These are phyloP conservation scores for Carex scoparia DNA, from an alignment of 176 grass and related monocot genomes.

Conservation along the genomic window DNA sequence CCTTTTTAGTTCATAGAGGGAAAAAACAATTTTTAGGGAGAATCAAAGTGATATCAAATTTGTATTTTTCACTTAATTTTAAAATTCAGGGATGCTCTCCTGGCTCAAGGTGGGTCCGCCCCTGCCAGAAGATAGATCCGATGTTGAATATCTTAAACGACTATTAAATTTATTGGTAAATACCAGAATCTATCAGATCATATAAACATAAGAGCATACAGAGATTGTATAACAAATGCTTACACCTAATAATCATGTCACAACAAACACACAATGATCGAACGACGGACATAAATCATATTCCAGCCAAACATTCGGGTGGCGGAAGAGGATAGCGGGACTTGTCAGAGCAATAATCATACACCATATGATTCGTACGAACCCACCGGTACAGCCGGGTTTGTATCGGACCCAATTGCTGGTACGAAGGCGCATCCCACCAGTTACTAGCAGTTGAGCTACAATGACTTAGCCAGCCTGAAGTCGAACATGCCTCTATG, in stretches of 20 bases:
- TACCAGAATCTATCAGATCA: not conserved
- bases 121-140: not conserved
- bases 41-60: too few species aligned
- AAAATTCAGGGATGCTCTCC: too few species aligned
- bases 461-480: constrained; percentile 12
- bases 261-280: not conserved
- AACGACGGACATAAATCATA: constrained; percentile 1
- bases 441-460: constrained; percentile 26
- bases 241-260: not conserved
- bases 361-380: constrained; percentile 41
- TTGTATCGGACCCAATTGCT: constrained; percentile 31
- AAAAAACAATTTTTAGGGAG: too few species aligned
- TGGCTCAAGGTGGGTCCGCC: too few species aligned
- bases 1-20: too few species aligned
- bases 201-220: not conserved
- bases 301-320: constrained; percentile 38
- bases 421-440: constrained; percentile 25
- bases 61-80: too few species aligned
- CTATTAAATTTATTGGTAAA: not conserved
- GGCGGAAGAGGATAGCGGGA: constrained; percentile 38
- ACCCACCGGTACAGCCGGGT: constrained; percentile 27
- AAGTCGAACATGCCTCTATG: constrained; percentile 23
- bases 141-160: not conserved
- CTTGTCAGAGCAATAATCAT: constrained; percentile 59
- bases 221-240: not conserved